Base-by-base conservation (phyloP, 345 rosid genomes). In the Zanthoxylum bungeanum region DNA sequence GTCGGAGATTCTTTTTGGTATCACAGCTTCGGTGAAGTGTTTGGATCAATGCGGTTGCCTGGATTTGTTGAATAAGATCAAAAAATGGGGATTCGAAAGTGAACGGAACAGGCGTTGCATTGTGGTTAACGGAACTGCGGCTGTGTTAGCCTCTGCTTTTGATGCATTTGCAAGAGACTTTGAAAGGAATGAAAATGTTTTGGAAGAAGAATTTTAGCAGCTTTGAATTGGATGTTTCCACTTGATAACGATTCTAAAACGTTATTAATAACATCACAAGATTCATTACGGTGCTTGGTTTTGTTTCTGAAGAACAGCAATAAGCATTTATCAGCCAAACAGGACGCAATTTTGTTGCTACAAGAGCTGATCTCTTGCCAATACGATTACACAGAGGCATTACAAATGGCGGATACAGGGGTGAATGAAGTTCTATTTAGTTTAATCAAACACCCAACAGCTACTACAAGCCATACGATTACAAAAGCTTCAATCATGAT, bases 101-200 rank as follows among this genome's bases (percentile, higher is more conserved):
- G 90, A 86, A 55, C 70, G 89, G n/a, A 83, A 88, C 51, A 50
- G 74, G 36, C 66, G 72, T 0, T 80, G 82, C 70, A 74, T 88
- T 17, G 61, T 63, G 0, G 73, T 55, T 0, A 78, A 73, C 10
- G 79, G 81, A 10, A 65, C 85, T 0, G 74, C 66, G 0, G 49
- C 28, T 1, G 76, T 33, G 0, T 40, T 88, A 4, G 81, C 89
- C 5, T 70, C 71, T 0, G 80, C 83, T 1, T 83, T 86, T n/a
- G 75, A 75, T 3, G 73, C 72, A 14, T 85, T 86, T 49, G 75
- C 86, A 0, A 37, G 14, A 0, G 49, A 50, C 9, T 49, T 75
- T 1, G 71, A 79, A 46, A 73, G 27, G 49, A 64, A 57, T 27
- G 64, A 53, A 24, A 42, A 3, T 0, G 14, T 85, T 36, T 55